Evolutionary conservation across 1,284 basidiomycete species (phyloP).

Genomic region (Thecaphora frezii): DNA sequence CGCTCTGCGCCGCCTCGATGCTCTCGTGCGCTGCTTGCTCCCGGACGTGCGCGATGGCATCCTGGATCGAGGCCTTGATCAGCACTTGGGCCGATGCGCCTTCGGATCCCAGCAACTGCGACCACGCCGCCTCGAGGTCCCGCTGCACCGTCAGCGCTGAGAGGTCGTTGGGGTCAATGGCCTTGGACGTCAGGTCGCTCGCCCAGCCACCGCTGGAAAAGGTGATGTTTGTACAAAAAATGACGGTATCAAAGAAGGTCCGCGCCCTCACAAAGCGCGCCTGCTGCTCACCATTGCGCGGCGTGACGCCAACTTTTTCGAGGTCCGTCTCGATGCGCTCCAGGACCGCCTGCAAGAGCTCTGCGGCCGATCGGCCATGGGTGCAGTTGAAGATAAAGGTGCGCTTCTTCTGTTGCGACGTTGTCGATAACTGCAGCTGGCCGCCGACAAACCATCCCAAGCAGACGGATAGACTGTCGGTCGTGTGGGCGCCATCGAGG

Average conservation of each 20-base stretch:
- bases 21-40: slow-evolving; percentile 64
- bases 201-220: slow-evolving; percentile 86
- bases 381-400: slow-evolving; percentile 95
- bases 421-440: slow-evolving; percentile 3
- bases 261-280: slow-evolving; percentile 9
- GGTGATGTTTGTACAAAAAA: slow-evolving; percentile 96
- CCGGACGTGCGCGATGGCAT: slow-evolving; percentile 64
- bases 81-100: slow-evolving; percentile 60
- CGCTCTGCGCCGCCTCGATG: slow-evolving; percentile 63
- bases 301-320: background rate
- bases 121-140: slow-evolving; percentile 46
- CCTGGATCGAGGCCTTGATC: slow-evolving; percentile 83
- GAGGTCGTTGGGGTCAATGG: slow-evolving; percentile 42
- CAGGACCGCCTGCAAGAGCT: slow-evolving; percentile 71
- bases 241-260: slow-evolving; percentile 73
- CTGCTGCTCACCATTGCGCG: background rate
- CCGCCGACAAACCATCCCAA: slow-evolving; percentile 72
- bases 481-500: slow-evolving; percentile 92
- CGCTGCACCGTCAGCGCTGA: slow-evolving; percentile 45
- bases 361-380: slow-evolving; percentile 76
- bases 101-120: slow-evolving; percentile 12
- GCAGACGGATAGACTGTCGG: slow-evolving; percentile 84
- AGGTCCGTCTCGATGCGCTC: slow-evolving; percentile 34
- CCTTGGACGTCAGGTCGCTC: slow-evolving; percentile 61
- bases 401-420: slow-evolving; percentile 60